These are phyloP conservation scores for Trametes polyzona DNA, from an alignment of 1,284 basidiomycete genomes.

Conservation along the genomic window DNA sequence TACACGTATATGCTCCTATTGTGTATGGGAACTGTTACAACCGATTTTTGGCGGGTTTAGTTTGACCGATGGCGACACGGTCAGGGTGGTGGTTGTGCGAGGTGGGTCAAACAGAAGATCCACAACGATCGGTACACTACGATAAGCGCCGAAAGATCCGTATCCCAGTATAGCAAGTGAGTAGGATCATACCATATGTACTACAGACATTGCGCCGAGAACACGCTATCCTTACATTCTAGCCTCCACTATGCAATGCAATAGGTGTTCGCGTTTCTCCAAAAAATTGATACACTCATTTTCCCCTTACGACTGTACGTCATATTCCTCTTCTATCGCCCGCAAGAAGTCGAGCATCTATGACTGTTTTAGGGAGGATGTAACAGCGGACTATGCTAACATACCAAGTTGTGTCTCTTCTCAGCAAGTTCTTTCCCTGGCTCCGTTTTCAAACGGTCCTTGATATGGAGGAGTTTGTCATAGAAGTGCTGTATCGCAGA, in stretches of 20 bases:
- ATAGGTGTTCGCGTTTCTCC: no score
- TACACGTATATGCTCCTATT: no score
- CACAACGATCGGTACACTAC: neutral
- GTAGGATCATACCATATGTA: no score
- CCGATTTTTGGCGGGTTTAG: no score
- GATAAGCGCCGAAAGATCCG: slow-evolving; percentile 1
- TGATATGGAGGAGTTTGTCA: slow-evolving; percentile 83
- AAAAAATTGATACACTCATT: no score
- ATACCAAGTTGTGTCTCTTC: slow-evolving; percentile 72
- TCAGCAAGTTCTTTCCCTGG: slow-evolving; percentile 72
- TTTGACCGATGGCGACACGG: no score
- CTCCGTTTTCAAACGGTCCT: slow-evolving; percentile 76
- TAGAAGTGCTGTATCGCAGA: slow-evolving; percentile 86
- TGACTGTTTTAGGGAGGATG: no score
- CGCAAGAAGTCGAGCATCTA: slow-evolving; percentile 39
- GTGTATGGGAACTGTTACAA: no score
- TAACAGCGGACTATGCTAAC: slow-evolving; percentile 29
- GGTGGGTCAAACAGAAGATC: neutral
- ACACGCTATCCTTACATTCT: no score
- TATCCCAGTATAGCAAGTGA: neutral
- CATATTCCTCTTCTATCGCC: slow-evolving; percentile 36
- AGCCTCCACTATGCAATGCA: no score
- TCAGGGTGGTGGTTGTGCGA: no score
- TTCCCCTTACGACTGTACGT: slow-evolving; percentile 2
- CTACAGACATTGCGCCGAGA: no score